Evolutionary conservation across 208 protist genomes (phyloP), one percentile per base, ranked within the genome.

Genomic region (Leptomonas pyrrhocoris): DNA sequence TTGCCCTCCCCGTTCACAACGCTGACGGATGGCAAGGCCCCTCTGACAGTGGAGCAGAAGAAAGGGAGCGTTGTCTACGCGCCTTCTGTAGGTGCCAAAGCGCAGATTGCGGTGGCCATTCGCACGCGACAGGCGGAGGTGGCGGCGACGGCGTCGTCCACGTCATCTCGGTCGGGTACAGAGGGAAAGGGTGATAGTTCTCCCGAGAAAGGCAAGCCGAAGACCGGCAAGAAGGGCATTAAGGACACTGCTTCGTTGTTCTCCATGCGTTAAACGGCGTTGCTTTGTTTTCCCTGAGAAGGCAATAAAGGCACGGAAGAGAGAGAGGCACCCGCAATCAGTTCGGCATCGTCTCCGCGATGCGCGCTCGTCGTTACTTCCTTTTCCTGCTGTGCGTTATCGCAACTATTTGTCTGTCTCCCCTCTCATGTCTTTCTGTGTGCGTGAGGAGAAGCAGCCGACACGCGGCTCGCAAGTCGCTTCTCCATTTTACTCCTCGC

Each of bases 1-100:
- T 38, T 92, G 34, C 80, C 82, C 18, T 82, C 80, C 11, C 89
- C 86, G 5, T 89, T 79, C 70, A 94, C 89, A 5, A 74, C 78
- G 21, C 81, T 92, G 57, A 71, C 67, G 0, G 70, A 75, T 23
- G 70, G 61, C 15, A 68, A 54, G 23, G 50, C 50, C 3, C 42
- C 43, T 2, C 61, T 59, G 15, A 23, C 42, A 7, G 61, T 43
- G 19, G 51, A 55, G 5, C 70, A 63, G 34, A 75, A 68, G 70
- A 27, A 13, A 4, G 70, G 70, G 18, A 61, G 70, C 0, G 79
- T 80, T 2, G 62, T 92, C 8, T 84, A 72, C 30, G 61, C 79
- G 38, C 73, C 69, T 2, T 76, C 74, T 43, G 79, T 86, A 43
- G 59, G 73, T 28, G n/a, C 49, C 27, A 30, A 43, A 21, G 48